A percentile compares a stretch with the other conserved stretches of the same genome.
These are phyloP conservation scores for Durotheca rogersii DNA, from an alignment of 495 filamentous ascomycete species.

Conservation along the genomic window DNA sequence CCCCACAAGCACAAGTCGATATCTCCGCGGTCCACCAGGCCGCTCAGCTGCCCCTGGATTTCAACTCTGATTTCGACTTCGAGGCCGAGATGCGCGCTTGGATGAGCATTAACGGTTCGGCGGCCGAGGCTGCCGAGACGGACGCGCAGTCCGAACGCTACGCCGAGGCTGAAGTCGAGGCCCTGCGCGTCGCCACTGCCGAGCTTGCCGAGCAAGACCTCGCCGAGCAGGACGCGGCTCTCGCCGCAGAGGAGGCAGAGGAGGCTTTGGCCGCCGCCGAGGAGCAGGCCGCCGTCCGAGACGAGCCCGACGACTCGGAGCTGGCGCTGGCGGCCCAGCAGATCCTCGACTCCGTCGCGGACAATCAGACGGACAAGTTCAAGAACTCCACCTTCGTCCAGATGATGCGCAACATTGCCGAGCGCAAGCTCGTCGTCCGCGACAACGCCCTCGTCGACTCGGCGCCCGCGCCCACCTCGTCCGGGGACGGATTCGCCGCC, in stretches of 20 bases:
- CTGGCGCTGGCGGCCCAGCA: conserved; percentile 42
- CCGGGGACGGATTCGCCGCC: not conserved
- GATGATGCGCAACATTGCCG: conserved; percentile 46
- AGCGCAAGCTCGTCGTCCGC: conserved; percentile 42
- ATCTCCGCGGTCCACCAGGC: not conserved
- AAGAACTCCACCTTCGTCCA: conserved; percentile 45
- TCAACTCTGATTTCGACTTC: conserved; percentile 27
- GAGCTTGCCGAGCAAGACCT: conserved; percentile 6
- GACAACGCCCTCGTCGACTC: conserved; percentile 42
- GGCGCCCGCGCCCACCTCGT: too few species aligned
- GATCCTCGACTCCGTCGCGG: conserved; percentile 41
- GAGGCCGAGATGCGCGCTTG: conserved; percentile 27
- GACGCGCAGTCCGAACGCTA: conserved; percentile 1
- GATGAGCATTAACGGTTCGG: conserved; percentile 37
- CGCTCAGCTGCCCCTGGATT: not conserved
- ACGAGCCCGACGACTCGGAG: conserved; percentile 28
- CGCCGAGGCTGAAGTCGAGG: conserved; percentile 17
- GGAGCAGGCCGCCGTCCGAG: conserved; percentile 10
- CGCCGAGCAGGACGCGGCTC: not conserved
- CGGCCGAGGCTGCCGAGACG: conserved; percentile 2
- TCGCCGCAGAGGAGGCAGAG: not conserved
- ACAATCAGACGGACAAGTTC: conserved; percentile 45
- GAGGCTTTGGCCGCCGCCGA: not conserved
- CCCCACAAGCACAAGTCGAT: not conserved
- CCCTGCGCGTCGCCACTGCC: conserved; percentile 20